These are phyloP conservation scores for Phytophthora brassicae DNA, from an alignment of 352 stramenopile species.

Conservation along the genomic window DNA sequence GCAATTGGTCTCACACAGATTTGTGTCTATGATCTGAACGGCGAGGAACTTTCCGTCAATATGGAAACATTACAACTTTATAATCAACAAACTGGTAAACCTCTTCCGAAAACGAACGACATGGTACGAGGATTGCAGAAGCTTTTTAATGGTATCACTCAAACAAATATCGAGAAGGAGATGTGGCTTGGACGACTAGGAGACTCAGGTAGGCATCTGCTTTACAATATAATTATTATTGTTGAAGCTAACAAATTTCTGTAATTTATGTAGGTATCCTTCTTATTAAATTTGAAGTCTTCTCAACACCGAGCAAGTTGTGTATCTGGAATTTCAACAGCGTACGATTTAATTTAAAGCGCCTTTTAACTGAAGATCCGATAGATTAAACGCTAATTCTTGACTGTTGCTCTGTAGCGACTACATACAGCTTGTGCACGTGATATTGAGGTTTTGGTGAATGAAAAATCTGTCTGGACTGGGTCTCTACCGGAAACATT, in stretches of 20 bases:
- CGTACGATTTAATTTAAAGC: constrained; percentile 29
- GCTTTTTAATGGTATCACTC: constrained; percentile 59
- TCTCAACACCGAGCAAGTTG: constrained; percentile 50
- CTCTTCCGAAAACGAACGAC: constrained; percentile 61
- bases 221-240: not conserved
- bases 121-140: constrained; percentile 61
- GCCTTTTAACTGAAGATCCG: no score
- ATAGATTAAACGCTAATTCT: not conserved
- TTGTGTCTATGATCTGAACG: constrained; percentile 63
- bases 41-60: constrained; percentile 55
- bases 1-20: constrained; percentile 69
- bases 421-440: constrained; percentile 48
- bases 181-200: constrained; percentile 78
- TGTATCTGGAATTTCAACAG: constrained; percentile 87
- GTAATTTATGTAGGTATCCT: constrained; percentile 37
- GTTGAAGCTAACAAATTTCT: not conserved
- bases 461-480: constrained; percentile 66
- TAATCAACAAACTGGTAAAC: constrained; percentile 42
- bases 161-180: constrained; percentile 69
- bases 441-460: constrained; percentile 69
- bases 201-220: constrained; percentile 38
- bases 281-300: constrained; percentile 56
- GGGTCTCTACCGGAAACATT: constrained; percentile 75
- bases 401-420: constrained; percentile 25
- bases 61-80: constrained; percentile 51